Conservation (phyloP, 75 land plant species). For the Selaginella tamariscina region DNA sequence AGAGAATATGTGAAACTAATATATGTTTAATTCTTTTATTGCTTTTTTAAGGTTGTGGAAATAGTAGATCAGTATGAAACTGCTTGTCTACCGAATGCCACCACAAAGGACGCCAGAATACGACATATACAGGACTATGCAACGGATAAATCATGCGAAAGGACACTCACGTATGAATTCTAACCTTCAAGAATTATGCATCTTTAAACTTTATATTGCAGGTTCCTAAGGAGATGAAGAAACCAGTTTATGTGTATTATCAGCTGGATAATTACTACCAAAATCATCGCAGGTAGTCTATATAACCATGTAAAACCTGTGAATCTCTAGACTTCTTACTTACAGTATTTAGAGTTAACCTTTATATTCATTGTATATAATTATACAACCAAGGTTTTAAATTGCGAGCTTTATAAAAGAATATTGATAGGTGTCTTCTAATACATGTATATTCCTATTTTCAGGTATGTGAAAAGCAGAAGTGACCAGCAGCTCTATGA, state of each 20-base stretch:
- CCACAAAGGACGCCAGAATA: slow-evolving; percentile 25
- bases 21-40: slow-evolving; percentile 23
- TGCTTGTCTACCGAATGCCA: slow-evolving; percentile 30
- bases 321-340: too few species aligned
- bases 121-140: slow-evolving; percentile 25
- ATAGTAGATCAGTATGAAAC: slow-evolving; percentile 52
- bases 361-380: neutral
- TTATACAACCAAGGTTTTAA: neutral
- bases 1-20: too few species aligned
- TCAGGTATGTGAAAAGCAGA: slow-evolving; percentile 74
- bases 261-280: slow-evolving; percentile 89
- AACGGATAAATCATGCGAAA: slow-evolving; percentile 36
- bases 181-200: neutral
- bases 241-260: slow-evolving; percentile 79
- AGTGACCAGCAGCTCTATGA: slow-evolving; percentile 44
- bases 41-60: slow-evolving; percentile 76
- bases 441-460: neutral
- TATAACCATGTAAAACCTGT: too few species aligned
- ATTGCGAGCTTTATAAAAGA: too few species aligned
- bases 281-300: slow-evolving; percentile 92
- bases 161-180: slow-evolving; percentile 29
- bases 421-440: neutral
- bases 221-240: slow-evolving; percentile 69
- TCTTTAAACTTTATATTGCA: slow-evolving; percentile 18
- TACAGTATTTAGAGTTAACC: neutral